These are phyloP conservation scores for Anisogramma anomala DNA, from an alignment of 2,329 filamentous ascomycete genomes.

Conservation along the genomic window DNA sequence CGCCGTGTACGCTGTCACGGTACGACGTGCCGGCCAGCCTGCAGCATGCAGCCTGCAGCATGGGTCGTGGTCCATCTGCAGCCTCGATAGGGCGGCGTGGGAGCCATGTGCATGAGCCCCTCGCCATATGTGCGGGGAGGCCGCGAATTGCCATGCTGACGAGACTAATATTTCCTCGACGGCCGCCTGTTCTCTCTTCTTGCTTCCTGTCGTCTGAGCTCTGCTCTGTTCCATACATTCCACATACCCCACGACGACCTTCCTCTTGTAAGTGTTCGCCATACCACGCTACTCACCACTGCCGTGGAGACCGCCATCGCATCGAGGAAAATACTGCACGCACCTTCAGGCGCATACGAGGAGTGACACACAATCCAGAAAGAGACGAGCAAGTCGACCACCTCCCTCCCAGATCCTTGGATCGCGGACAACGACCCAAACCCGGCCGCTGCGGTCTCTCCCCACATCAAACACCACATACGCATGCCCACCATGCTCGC, in stretches of 20 bases:
- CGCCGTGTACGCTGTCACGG: too few species aligned
- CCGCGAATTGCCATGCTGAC: too few species aligned
- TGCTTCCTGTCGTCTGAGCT: neutral
- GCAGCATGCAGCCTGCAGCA: neutral
- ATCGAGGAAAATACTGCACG: too few species aligned
- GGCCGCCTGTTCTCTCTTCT: neutral
- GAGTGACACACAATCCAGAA: too few species aligned
- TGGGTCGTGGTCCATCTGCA: neutral
- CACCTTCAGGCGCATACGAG: too few species aligned
- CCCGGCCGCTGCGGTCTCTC: neutral
- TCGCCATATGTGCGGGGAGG: too few species aligned
- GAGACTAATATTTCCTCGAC: conserved; percentile 12
- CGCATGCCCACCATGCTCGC: conserved; percentile 31
- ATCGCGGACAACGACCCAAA: neutral
- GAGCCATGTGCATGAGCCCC: too few species aligned
- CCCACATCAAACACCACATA: neutral
- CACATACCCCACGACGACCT: conserved; percentile 1
- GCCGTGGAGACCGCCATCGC: too few species aligned
- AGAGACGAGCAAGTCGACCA: too few species aligned
- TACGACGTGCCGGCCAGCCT: neutral
- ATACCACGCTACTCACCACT: too few species aligned
- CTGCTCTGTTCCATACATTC: neutral
- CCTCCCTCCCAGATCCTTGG: neutral
- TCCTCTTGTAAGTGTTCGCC: neutral
- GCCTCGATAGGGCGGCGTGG: neutral